phyloP scores from a whole-genome alignment of 2,329 filamentous ascomycete species.

The Colletotrichum lini region DNA sequence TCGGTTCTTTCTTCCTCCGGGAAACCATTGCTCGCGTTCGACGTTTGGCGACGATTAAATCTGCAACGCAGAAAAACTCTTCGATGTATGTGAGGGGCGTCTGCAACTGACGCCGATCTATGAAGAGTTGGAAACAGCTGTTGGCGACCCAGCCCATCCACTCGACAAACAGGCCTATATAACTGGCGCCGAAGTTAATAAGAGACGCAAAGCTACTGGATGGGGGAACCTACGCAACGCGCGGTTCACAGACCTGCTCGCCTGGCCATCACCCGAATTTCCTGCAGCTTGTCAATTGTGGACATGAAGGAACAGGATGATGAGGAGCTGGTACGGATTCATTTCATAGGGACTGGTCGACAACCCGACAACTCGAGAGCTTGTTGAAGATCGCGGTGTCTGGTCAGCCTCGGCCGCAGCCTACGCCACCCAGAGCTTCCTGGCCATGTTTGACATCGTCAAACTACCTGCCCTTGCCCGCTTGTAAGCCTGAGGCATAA shows the following conservation, averaged over 20 bases:
- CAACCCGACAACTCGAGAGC: not conserved
- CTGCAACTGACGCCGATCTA: not conserved
- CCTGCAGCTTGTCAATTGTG: slow-evolving; percentile 20
- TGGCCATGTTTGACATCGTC: slow-evolving; percentile 23
- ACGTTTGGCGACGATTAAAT: not conserved
- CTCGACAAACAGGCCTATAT: not conserved
- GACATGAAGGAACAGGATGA: slow-evolving; percentile 21
- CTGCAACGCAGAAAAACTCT: slow-evolving; percentile 5
- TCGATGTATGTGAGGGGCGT: slow-evolving; percentile 5
- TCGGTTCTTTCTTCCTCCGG: not conserved
- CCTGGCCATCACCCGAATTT: slow-evolving; percentile 18
- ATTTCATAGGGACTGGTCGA: slow-evolving; percentile 18
- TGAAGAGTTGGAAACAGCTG: not conserved
- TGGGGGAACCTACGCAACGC: slow-evolving; percentile 17
- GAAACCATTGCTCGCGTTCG: not conserved
- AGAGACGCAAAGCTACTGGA: slow-evolving; percentile 1
- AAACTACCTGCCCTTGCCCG: slow-evolving; percentile 25
- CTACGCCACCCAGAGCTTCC: not conserved
- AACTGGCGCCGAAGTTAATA: slow-evolving; percentile 6
- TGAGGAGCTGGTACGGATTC: slow-evolving; percentile 16
- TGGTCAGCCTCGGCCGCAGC: slow-evolving; percentile 21
- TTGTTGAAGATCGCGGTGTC: slow-evolving; percentile 36
- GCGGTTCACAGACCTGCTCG: slow-evolving; percentile 7
- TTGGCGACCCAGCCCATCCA: slow-evolving; percentile 2
- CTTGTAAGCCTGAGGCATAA: slow-evolving; percentile 3